Conservation (phyloP, 2,329 filamentous ascomycete species). For the Dactylonectria macrodidyma region DNA sequence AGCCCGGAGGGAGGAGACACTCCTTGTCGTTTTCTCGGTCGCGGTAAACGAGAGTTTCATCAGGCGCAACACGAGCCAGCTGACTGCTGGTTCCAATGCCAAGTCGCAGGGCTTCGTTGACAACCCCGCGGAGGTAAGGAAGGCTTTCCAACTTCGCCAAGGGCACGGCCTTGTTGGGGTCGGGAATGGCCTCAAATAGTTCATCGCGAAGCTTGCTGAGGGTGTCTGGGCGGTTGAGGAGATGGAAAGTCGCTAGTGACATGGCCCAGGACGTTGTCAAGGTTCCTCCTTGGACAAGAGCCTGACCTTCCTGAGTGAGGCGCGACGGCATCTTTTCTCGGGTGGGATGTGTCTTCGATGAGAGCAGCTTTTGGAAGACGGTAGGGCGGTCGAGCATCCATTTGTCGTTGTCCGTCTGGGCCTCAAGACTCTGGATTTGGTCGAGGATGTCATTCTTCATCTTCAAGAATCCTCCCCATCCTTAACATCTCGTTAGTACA, state of each 20-base stretch:
- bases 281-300: slow-evolving; percentile 56
- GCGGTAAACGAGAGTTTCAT: slow-evolving; percentile 50
- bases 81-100: slow-evolving; percentile 63
- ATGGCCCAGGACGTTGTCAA: slow-evolving; percentile 58
- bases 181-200: slow-evolving; percentile 53
- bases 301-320: slow-evolving; percentile 57
- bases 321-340: slow-evolving; percentile 53
- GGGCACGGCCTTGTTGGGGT: slow-evolving; percentile 47
- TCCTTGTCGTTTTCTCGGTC: slow-evolving; percentile 47
- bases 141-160: slow-evolving; percentile 52
- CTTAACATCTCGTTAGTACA: slow-evolving; percentile 33
- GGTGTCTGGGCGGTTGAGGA: slow-evolving; percentile 50
- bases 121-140: slow-evolving; percentile 64
- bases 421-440: slow-evolving; percentile 54
- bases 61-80: slow-evolving; percentile 63
- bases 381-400: slow-evolving; percentile 55
- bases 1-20: slow-evolving; percentile 52
- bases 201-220: slow-evolving; percentile 54
- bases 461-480: slow-evolving; percentile 56
- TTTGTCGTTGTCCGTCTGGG: slow-evolving; percentile 52
- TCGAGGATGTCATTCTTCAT: slow-evolving; percentile 56
- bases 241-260: slow-evolving; percentile 54
- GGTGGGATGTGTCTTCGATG: slow-evolving; percentile 50
- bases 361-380: slow-evolving; percentile 55
- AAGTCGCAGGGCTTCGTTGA: slow-evolving; percentile 66